Evolutionary conservation across 805 yeast species (phyloP), one percentile per base, ranked within the genome.

Genomic region (Starmerella powellii): DNA sequence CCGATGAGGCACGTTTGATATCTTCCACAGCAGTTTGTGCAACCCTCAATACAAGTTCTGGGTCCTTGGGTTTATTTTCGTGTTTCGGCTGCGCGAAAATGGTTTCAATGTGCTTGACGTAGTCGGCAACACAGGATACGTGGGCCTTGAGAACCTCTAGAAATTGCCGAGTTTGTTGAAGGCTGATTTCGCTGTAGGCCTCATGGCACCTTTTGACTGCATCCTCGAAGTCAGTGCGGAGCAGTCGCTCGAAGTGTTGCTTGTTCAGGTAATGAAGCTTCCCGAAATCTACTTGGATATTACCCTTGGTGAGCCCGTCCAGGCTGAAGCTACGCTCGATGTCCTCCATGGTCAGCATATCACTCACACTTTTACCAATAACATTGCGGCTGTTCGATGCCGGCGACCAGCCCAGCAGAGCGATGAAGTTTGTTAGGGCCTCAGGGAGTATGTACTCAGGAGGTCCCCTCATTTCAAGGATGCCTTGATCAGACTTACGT

Each of bases 331-430:
- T 46, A 21, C 65, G 47, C 11, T 67, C 72, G 41, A 87, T 60
- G 27, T 80, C 74, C 1, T 65, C 31, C 39, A 58, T 41, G 11
- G 46, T 34, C 46, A 60, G 42, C n/a, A 58, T 53, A 17, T 63
- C 65, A 16, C 55, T 50, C 13, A 37, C 31, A n/a, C 54, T 44
- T 8, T 44, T 32, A 6, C 47, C 49, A 3, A 16, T 38, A 5
- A 31, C 44, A 16, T 16, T 28, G 50, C 55, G 30, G 61, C 56
- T 20, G 69, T 63, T 23, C 67, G 65, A 74, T 5, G 76, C 74
- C 3, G 95, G 94, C 4, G 95, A 72, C 98, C 98, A 91, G 1
- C 99, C 99, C 60, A 85, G 81, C 44, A 91, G 65, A 0, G 88
- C 94, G 33, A 79, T 80, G 59, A 85, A 91, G 54, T 91, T 91